Evolutionary conservation across 2,329 filamentous ascomycete genomes (phyloP).

Genomic region (Arthrobotrys sinensis): DNA sequence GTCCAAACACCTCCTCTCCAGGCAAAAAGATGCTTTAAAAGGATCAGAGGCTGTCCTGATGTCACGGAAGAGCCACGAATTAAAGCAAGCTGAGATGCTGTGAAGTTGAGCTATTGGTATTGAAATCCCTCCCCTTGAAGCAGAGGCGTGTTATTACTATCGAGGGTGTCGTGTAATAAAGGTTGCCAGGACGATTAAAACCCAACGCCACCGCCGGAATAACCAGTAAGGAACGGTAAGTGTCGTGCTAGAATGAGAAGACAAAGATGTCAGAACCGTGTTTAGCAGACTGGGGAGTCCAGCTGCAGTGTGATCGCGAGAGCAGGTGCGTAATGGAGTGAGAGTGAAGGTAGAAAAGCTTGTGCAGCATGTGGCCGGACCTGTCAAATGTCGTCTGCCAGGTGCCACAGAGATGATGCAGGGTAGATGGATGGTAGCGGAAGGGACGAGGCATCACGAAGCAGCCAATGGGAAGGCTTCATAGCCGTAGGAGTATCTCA

Average conservation of each 20-base stretch:
- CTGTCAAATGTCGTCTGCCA: conserved; percentile 57
- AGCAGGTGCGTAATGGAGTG: neutral
- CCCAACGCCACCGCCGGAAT: conserved; percentile 45
- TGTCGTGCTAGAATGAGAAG: conserved; percentile 36
- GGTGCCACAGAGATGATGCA: conserved; percentile 60
- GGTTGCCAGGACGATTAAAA: conserved; percentile 37
- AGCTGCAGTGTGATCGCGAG: conserved; percentile 11
- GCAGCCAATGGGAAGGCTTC: conserved; percentile 49
- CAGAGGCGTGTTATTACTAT: conserved; percentile 21
- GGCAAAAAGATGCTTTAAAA: conserved; percentile 5
- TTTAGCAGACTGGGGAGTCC: neutral
- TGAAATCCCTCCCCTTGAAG: conserved; percentile 3
- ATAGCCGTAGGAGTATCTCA: conserved; percentile 1
- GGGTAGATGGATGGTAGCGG: conserved; percentile 25
- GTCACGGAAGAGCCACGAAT: conserved; percentile 15
- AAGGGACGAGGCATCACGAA: conserved; percentile 34
- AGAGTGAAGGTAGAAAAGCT: neutral
- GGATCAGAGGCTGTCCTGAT: conserved; percentile 15
- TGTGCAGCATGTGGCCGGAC: conserved; percentile 2
- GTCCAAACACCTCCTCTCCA: conserved; percentile 10
- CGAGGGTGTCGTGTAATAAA: conserved; percentile 22
- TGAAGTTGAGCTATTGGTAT: neutral
- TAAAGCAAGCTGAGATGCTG: conserved; percentile 5
- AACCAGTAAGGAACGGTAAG: conserved; percentile 51
- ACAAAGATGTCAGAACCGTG: conserved; percentile 18